Conservation (phyloP, 345 rosid species). For the thale cress (Arabidopsis thaliana) region DNA sequence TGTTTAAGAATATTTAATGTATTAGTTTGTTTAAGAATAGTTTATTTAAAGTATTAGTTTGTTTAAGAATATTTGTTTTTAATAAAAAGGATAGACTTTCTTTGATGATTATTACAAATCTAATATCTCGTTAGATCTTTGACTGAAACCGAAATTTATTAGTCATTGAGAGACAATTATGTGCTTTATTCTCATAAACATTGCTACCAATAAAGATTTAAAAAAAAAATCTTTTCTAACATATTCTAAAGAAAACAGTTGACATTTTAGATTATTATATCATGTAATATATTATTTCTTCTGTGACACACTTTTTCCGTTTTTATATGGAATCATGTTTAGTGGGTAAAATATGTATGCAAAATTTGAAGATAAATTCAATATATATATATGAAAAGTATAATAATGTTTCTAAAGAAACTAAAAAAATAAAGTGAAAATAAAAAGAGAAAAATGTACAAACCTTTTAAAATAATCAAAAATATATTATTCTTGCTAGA, state of each 20-base stretch:
- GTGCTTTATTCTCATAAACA: neutral
- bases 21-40: neutral
- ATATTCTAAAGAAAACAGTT: neutral
- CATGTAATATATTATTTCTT: no score
- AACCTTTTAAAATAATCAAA: no score
- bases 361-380: no score
- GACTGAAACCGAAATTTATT: constrained; percentile 34
- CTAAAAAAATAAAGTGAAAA: no score
- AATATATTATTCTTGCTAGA: no score
- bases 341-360: no score
- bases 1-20: neutral
- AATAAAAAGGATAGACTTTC: constrained; percentile 32
- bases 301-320: no score
- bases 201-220: neutral
- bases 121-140: constrained; percentile 16
- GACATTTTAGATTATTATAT: neutral
- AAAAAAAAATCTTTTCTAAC: neutral
- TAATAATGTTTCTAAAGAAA: no score
- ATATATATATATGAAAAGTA: no score
- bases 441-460: no score
- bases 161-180: constrained; percentile 5
- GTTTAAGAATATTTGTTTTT: neutral
- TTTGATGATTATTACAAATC: constrained; percentile 26
- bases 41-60: neutral
- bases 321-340: no score